Evolutionary conservation across 2,329 filamentous ascomycete species (phyloP), one percentile per base, ranked within the genome.

Genomic region (Aspergillus pseudonomiae): DNA sequence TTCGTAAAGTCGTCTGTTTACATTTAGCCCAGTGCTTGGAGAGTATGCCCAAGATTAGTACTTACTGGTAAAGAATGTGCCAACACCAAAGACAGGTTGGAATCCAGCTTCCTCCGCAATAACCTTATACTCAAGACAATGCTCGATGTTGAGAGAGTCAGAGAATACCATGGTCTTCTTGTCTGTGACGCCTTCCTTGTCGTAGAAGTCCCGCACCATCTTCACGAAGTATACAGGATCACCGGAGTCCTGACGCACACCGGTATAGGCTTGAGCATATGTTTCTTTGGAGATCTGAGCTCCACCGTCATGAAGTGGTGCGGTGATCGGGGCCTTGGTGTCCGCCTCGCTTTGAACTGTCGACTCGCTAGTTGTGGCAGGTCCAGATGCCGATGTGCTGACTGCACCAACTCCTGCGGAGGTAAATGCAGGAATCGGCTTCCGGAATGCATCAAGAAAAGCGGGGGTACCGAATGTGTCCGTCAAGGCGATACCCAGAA

Each of bases 81-180:
- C 95, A 1, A 99, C 91, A 65, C 95, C 95, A 80, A 99, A 99
- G 0, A 91, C 91, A 14, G 94, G 91, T 64, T 89, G 86, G 78
- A 99, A 94, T 1, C 92, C 92, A 16, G 89, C 87, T 45, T 88
- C 86, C 68, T 97, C 93, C 0, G 94, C 90, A 32, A 92, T 86
- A 62, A 87, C 81, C 82, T 96, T 96, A 82, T 98, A 99, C 77
- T 96, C 88, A 57, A 98, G 83, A 74, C 94, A 97, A 60, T 90
- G 87, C 43, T 97, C 93, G 57, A 97, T 91, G 74, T 98, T 92
- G 63, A 99, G 82, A 6, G 94, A 96, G 78, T 99, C 95, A 0
- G 94, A 98, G 76, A 98, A 99, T 3, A 99, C 94, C 64, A 99
- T 90, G 0, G 87, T 88, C 83, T 98, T 98, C 80, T 89, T 89